Evolutionary conservation across 2,329 filamentous ascomycete species (phyloP).

Genomic region (Keithomyces neogunnii): DNA sequence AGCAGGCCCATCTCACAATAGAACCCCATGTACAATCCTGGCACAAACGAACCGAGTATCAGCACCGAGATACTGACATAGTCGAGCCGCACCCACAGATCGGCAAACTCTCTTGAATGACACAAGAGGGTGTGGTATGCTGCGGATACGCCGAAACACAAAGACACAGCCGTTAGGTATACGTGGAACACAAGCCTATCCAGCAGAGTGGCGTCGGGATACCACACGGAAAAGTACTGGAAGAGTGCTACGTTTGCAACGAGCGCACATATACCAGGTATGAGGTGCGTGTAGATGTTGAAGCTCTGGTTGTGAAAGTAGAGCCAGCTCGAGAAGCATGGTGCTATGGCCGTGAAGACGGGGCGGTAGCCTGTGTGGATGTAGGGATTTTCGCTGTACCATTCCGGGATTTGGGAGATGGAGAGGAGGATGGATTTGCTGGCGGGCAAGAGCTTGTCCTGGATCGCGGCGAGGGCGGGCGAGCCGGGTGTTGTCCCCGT

Average conservation of each 20-base stretch:
- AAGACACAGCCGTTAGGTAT: conserved; percentile 25
- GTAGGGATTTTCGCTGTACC: conserved; percentile 33
- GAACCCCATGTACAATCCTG: conserved; percentile 31
- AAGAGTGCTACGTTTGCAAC: conserved; percentile 18
- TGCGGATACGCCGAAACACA: conserved; percentile 29
- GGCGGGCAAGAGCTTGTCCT: not conserved
- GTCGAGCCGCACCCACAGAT: conserved; percentile 30
- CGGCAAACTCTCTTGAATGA: conserved; percentile 25
- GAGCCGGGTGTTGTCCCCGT: not conserved
- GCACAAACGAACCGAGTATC: conserved; percentile 29
- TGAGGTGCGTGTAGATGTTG: conserved; percentile 28
- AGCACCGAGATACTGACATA: conserved; percentile 28
- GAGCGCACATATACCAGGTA: conserved; percentile 28
- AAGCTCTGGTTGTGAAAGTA: conserved; percentile 28
- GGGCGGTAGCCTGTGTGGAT: conserved; percentile 35
- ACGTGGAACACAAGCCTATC: conserved; percentile 31
- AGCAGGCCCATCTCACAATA: conserved; percentile 23
- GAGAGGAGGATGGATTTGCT: not conserved
- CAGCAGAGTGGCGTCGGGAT: conserved; percentile 21
- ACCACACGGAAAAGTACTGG: conserved; percentile 17
- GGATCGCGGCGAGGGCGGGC: not conserved
- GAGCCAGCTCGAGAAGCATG: conserved; percentile 29
- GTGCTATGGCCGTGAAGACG: conserved; percentile 24
- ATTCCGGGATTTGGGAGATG: conserved; percentile 23
- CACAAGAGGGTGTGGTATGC: conserved; percentile 30